Evolutionary conservation across 2,329 filamentous ascomycete species (phyloP), one percentile per base, ranked within the genome.

Genomic region (Aschersonia sp.): DNA sequence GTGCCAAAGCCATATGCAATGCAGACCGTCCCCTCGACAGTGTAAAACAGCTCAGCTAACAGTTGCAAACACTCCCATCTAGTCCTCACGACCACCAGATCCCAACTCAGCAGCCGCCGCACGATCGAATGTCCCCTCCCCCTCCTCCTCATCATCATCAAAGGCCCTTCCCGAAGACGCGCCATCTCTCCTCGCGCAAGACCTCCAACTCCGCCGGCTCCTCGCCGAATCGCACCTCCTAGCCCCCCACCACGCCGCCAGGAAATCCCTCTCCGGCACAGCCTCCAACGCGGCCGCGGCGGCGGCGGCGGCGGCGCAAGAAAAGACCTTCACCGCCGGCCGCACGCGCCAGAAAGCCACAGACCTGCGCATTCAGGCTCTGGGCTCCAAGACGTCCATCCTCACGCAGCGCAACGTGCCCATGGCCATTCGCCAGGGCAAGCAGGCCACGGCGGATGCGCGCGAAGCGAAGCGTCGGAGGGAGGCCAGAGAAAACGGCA

Each of bases 141-240:
- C 2, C 52, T 29, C 58, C 50, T 48, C 56, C 56, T 22, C 22
- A 22, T 22, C 22, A 22, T 22, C 22, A 22, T 22, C 22, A 22
- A 22, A 22, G 22, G 37, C 65, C 61, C 53, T 65, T 46, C 63
- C 73, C 50, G 77, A 83, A 58, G 76, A 83, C 58, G 74, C 74
- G 46, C 72, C 72, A 52, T 75, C 75, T 9, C 84, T 94, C 51
- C 74, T 97, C 14, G 88, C 89, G 62, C 89, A 95, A 63, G 92
- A 97, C 63, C 79, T 95, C 47, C 89, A 87, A 40, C 79, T 98
- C 11, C 90, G 95, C 63, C 83, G 88, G 44, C 79, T 98, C 41
- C 79, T 98, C 49, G 76, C 83, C 55, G 92, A 98, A 71, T 95
- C 89, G 0, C 88, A 95, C 65, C 81, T 97, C 51, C 79, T 97